Percentiles rank a stretch among this genome's conserved stretches.
Conservation (phyloP, 768 basidiomycete genomes). For the Trametes elegans region DNA sequence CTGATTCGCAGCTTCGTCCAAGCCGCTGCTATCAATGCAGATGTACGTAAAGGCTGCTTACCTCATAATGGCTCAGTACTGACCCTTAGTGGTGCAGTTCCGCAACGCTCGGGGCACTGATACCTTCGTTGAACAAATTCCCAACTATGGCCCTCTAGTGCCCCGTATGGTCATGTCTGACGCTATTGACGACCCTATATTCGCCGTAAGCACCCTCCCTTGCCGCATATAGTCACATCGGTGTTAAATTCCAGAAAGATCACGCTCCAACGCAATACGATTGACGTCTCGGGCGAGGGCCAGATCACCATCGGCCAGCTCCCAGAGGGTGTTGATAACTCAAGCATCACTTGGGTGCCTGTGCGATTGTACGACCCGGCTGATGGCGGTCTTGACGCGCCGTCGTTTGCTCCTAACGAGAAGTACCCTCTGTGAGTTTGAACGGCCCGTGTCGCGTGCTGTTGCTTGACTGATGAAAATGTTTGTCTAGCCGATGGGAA, state of each 20-base stretch:
- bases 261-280: conserved; percentile 63
- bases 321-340: conserved; percentile 47
- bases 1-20: conserved; percentile 23
- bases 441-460: background rate
- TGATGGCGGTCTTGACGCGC: conserved; percentile 56
- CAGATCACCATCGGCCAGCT: conserved; percentile 66
- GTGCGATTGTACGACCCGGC: conserved; percentile 52
- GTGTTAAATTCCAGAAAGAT: conserved; percentile 31
- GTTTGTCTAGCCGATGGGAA: conserved; percentile 50
- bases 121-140: conserved; percentile 25
- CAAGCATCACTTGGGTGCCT: conserved; percentile 64
- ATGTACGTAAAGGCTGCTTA: conserved; percentile 8
- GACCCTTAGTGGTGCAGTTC: conserved; percentile 19
- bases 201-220: conserved; percentile 26
- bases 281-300: conserved; percentile 69
- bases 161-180: conserved; percentile 33
- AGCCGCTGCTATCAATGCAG: conserved; percentile 22
- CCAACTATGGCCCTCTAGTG: conserved; percentile 33
- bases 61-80: background rate
- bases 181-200: conserved; percentile 45
- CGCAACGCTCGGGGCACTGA: conserved; percentile 23
- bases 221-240: background rate
- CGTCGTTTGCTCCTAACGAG: conserved; percentile 59
- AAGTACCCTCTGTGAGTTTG: conserved; percentile 37
- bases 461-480: background rate